Evolutionary conservation across 345 rosid genomes (phyloP).

Genomic region (Pelargonium nanum): DNA sequence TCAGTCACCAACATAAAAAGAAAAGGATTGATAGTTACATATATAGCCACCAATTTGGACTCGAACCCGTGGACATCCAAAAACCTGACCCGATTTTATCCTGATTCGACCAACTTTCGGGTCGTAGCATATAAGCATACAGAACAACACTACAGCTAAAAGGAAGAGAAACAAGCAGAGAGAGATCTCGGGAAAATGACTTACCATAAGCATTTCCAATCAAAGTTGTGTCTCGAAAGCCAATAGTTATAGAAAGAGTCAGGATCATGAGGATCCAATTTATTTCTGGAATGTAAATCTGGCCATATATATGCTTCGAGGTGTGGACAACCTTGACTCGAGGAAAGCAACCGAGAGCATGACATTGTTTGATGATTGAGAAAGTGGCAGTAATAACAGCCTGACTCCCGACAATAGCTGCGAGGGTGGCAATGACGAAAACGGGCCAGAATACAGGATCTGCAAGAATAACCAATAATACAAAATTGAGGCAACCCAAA

Average conservation of each 20-base stretch:
- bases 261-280: constrained; percentile 28
- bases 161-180: no score
- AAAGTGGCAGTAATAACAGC: constrained; percentile 29
- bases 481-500: background rate
- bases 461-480: constrained; percentile 3
- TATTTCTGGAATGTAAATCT: constrained; percentile 30
- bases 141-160: no score
- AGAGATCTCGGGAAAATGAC: background rate
- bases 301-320: constrained; percentile 16
- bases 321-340: constrained; percentile 34
- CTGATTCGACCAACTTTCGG: no score
- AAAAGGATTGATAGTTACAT: no score
- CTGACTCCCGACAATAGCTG: constrained; percentile 27
- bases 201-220: constrained; percentile 33
- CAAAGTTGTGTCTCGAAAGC: constrained; percentile 13
- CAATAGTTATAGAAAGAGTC: constrained; percentile 19
- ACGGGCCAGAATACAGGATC: constrained; percentile 26
- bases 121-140: no score
- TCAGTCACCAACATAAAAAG: no score
- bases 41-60: no score
- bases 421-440: constrained; percentile 21
- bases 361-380: constrained; percentile 26
- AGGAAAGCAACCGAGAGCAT: constrained; percentile 30
- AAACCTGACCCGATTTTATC: no score
- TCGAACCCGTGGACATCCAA: no score